Evolutionary conservation across 225 moss, liverwort and hornwort genomes (phyloP).

Genomic region (Climacium dendroides): DNA sequence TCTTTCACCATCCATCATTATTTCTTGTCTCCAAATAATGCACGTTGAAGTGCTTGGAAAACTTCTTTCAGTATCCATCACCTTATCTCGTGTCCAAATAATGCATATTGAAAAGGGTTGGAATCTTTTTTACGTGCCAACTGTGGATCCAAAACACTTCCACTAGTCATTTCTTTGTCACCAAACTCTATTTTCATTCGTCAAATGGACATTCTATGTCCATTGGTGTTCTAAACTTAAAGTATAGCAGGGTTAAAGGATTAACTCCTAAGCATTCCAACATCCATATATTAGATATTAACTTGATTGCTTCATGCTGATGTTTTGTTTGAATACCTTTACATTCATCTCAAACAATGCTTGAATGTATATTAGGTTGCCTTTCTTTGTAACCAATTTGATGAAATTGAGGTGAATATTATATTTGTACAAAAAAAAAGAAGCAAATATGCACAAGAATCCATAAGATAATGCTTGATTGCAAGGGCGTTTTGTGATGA

Average conservation of each 20-base stretch:
- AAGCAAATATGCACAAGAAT: not conserved
- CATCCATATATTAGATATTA: not conserved
- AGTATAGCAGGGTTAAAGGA: accelerated
- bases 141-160: not conserved
- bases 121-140: not conserved
- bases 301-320: not conserved
- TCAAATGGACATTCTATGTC: accelerated
- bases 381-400: not conserved
- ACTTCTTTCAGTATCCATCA: not conserved
- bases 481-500: accelerated
- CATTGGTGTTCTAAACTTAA: too few relatives aligned
- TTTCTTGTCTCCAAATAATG: not conserved
- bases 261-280: not conserved
- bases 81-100: not conserved
- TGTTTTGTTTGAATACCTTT: not conserved
- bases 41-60: too few relatives aligned
- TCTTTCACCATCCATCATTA: not conserved
- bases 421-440: not conserved
- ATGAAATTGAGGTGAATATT: not conserved
- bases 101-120: accelerated
- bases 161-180: not conserved
- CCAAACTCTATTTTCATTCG: not conserved
- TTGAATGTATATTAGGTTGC: not conserved
- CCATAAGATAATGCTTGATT: accelerated
- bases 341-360: not conserved